Base-by-base conservation (phyloP, 75 land plant genomes). In the Pinus taeda region DNA sequence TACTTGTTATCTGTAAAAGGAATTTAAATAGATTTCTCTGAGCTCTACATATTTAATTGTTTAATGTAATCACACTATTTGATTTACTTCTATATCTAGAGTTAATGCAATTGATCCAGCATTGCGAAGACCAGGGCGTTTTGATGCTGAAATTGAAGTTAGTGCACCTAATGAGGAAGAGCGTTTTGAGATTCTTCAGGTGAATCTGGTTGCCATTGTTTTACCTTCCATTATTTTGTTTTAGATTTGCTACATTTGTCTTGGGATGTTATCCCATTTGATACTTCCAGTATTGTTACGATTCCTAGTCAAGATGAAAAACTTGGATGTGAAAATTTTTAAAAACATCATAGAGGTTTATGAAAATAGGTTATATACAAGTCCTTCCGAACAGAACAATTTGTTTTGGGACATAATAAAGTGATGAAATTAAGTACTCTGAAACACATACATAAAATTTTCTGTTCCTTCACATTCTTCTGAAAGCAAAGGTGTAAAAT, bases 41-140 rank as follows among this genome's bases (percentile, higher is more conserved):
- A 67, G 45, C n/a, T 36, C 71, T 37, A 67, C 57, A 74, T 64
- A 37, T 15, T 79, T 79, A 30, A 29, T 57, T 75, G 15, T 67
- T 21, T 17, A 14, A 57, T 74, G 18, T 49, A 9, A 11, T 49
- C 11, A 37, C 22, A 37, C 0, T 39, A 33, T 17, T 9, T 9
- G 18, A 20, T 36, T 75, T 59, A 57, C 61, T 37, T 33, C 18
- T 73, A 18, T 33, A 8, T 53, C 18, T 74, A 91, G 98, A 57
- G 90, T 93, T 45, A 91, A 93, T 88, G 90, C 87, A 2, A 91
- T 95, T 73, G 98, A 93, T 81, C 98, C 97, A 66, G 94, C 96
- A 61, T 77, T 95, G 42, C 81, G 96, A 57, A 86, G 98, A 71
- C 85, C 91, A 56, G 96, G 98, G 33, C 90, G 98, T 24, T 93